Percentiles rank a stretch among this genome's conserved stretches.
These are phyloP conservation scores for Cyclospora cayetanensis DNA, from an alignment of 169 alveolate species.

Conservation along the genomic window DNA sequence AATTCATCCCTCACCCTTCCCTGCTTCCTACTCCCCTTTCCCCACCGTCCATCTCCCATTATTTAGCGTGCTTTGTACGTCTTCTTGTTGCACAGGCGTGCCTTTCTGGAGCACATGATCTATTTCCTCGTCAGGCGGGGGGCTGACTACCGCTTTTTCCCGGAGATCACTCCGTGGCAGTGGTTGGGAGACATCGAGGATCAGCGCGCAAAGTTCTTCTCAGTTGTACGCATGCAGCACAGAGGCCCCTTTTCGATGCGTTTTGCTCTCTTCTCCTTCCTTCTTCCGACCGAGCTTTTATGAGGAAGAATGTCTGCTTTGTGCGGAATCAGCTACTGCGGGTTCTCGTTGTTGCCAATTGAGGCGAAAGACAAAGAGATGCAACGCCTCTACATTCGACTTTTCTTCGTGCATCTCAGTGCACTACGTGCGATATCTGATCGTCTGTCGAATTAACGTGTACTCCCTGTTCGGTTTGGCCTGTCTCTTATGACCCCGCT, in stretches of 20 bases:
- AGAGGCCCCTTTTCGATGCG: neutral
- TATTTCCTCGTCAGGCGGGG: constrained; percentile 86
- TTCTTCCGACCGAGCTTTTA: too few relatives aligned
- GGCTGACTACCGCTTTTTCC: constrained; percentile 86
- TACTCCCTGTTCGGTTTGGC: neutral
- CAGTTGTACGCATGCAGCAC: constrained; percentile 67
- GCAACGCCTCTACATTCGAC: too few relatives aligned
- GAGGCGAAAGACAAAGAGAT: too few relatives aligned
- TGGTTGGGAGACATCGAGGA: constrained; percentile 88
- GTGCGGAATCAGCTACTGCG: neutral
- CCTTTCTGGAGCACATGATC: constrained; percentile 86
- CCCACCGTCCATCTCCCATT: neutral
- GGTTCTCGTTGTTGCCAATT: too few relatives aligned
- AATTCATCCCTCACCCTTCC: too few relatives aligned
- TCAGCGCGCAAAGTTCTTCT: constrained; percentile 80
- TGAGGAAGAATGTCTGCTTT: neutral
- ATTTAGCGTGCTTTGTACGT: neutral
- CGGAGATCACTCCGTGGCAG: constrained; percentile 87
- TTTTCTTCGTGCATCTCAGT: too few relatives aligned
- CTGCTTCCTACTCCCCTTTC: neutral
- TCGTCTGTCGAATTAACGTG: too few relatives aligned
- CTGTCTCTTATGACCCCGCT: neutral
- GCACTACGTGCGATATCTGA: too few relatives aligned
- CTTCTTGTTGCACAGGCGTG: constrained; percentile 58
- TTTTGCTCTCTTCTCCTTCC: neutral